Conservation (phyloP, 1,284 basidiomycete genomes). For the Sanguinoderma infundibulare region DNA sequence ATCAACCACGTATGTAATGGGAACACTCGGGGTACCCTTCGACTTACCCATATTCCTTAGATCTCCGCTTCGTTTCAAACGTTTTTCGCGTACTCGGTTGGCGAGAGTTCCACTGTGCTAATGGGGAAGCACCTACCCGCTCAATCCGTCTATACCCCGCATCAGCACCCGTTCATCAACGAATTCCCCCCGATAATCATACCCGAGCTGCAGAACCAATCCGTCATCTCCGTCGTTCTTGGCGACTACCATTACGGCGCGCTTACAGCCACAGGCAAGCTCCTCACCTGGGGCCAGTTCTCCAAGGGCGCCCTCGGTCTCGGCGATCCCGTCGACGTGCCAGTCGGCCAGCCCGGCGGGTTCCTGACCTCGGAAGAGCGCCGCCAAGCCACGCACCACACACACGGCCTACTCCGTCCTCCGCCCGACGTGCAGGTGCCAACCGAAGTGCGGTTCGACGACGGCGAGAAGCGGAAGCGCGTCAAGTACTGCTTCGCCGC, state of each 20-base stretch:
- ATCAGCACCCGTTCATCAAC: background rate
- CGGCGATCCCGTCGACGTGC: constrained; percentile 64
- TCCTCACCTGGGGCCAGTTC: constrained; percentile 86
- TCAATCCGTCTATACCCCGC: constrained; percentile 5
- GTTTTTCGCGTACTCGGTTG: constrained; percentile 84
- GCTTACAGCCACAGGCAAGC: constrained; percentile 75
- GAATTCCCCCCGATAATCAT: constrained; percentile 59
- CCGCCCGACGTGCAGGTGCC: constrained; percentile 62
- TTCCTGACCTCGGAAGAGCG: constrained; percentile 47
- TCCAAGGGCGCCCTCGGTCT: constrained; percentile 83
- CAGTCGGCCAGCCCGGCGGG: constrained; percentile 63
- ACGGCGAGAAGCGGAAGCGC: constrained; percentile 48
- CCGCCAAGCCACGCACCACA: constrained; percentile 35
- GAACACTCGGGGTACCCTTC: background rate
- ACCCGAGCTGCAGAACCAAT: constrained; percentile 71
- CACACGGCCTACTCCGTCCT: constrained; percentile 28
- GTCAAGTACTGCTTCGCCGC: constrained; percentile 78
- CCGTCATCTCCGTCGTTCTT: constrained; percentile 82
- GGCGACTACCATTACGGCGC: constrained; percentile 93
- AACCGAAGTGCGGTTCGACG: constrained; percentile 72
- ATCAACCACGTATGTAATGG: constrained; percentile 68
- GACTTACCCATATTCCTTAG: constrained; percentile 44
- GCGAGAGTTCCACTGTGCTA: constrained; percentile 65
- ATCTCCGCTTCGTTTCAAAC: constrained; percentile 84
- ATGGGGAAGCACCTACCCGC: constrained; percentile 56